Evolutionary conservation across 805 yeast genomes (phyloP).

Genomic region (Zygotorulaspora danielsina): DNA sequence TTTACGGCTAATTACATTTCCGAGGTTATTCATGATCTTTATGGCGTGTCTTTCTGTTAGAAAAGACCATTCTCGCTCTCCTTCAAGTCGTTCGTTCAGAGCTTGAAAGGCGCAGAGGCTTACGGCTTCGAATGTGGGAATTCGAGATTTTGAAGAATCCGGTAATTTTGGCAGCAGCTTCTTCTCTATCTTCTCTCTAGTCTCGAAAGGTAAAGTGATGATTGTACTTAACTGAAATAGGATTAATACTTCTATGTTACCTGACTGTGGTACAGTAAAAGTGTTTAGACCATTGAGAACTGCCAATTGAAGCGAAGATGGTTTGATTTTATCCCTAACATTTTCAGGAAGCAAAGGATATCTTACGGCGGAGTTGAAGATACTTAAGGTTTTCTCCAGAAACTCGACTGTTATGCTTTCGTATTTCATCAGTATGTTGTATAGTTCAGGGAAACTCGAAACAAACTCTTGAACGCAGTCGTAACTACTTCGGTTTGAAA

Average conservation of each 20-base stretch:
- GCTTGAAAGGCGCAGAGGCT: conserved; percentile 46
- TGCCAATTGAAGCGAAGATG: conserved; percentile 59
- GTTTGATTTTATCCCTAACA: conserved; percentile 49
- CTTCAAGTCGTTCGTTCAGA: conserved; percentile 38
- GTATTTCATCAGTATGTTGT: conserved; percentile 35
- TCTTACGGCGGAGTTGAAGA: conserved; percentile 60
- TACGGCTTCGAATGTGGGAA: conserved; percentile 62
- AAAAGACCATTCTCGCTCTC: conserved; percentile 34
- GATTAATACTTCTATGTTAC: conserved; percentile 42
- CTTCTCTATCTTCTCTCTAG: conserved; percentile 51
- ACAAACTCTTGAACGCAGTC: conserved; percentile 56
- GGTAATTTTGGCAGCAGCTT: conserved; percentile 44
- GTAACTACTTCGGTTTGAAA: conserved; percentile 43
- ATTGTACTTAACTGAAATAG: conserved; percentile 53
- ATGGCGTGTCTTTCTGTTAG: conserved; percentile 44
- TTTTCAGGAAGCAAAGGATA: conserved; percentile 68
- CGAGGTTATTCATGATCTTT: conserved; percentile 46
- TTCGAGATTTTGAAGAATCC: conserved; percentile 35
- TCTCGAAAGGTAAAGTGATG: conserved; percentile 56
- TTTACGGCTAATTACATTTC: conserved; percentile 49
- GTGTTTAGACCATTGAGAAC: conserved; percentile 48
- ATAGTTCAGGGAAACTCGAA: conserved; percentile 48
- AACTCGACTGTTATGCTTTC: conserved; percentile 34
- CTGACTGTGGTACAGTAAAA: conserved; percentile 30
- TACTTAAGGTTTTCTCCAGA: conserved; percentile 49